Base-by-base conservation (phyloP, 495 filamentous ascomycete genomes). In the Penicillium mononematosum region DNA sequence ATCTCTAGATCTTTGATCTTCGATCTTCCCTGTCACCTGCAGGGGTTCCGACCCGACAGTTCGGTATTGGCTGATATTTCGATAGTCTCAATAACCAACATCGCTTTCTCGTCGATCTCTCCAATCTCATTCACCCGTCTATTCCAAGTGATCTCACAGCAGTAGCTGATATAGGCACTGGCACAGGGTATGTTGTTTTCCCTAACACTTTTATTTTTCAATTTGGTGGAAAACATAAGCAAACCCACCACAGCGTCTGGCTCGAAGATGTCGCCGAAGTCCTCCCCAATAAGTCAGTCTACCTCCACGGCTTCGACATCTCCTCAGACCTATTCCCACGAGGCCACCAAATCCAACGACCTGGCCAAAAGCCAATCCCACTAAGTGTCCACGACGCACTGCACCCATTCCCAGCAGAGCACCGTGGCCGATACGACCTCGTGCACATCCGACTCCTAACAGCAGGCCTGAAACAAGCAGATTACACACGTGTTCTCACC, bases 271-370 rank as follows among this genome's bases (percentile, higher is more conserved):
- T 67, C 19, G 57, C 59, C 17, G 45, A 53, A 24, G 25, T 45
- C 7, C 56, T 67, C 4, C 59, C 58, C 4, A 51, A 61, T 22
- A 16, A 46, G 16, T 41, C 53, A n/a, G 47, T 49, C 29, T 53
- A 67, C n/a, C 60, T 68, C 3, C 66, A 72, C 32, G 74, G 73
- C 47, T 77, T 75, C 44, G 73, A 75, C 41, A 70, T 75, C 38
- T 75, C 74, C 8, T 14, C 57, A 0, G 60, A 58, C 2, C 71
- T 73, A 45, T 75, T 66, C 50, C 72, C 67, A 19, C 16, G 42
- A 1, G 38, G 24, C 3, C 42, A 49, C 16, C 22, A 59, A 20
- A 52, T 64, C 36, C 34, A 2, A 11, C 55, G 19, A 24, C 36
- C 46, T 2, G 41, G 25, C 46, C 38, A 45, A 0, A 27, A 36